These are phyloP conservation scores for Cryptococcus sp. DNA, from an alignment of 1,284 basidiomycete genomes.

Conservation along the genomic window DNA sequence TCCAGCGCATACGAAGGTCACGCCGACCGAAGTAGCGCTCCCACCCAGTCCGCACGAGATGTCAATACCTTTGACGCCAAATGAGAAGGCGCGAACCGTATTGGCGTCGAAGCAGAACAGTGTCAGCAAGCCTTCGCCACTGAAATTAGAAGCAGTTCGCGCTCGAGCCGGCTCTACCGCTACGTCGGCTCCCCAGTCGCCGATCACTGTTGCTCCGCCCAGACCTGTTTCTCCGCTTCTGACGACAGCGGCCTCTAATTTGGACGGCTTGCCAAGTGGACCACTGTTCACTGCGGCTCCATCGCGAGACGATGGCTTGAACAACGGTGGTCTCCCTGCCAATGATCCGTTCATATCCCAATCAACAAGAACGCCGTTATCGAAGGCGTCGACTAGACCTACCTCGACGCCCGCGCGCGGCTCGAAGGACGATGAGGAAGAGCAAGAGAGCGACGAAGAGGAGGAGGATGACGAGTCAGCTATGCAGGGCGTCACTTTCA, in stretches of 20 bases:
- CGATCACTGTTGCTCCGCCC: constrained; percentile 8
- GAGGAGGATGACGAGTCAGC: constrained; percentile 12
- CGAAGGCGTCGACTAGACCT: constrained; percentile 17
- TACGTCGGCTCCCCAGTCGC: constrained; percentile 4
- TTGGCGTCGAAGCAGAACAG: constrained; percentile 1
- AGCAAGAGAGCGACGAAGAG: constrained; percentile 2
- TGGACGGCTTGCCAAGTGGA: background rate
- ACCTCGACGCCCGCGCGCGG: background rate
- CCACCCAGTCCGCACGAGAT: constrained; percentile 24
- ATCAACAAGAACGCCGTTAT: constrained; percentile 3
- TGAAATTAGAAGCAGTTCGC: constrained; percentile 5
- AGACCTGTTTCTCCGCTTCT: constrained; percentile 17
- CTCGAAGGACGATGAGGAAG: constrained; percentile 10
- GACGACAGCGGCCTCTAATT: constrained; percentile 5
- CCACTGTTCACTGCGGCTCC: constrained; percentile 4
- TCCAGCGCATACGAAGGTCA: constrained; percentile 19
- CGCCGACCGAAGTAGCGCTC: constrained; percentile 15
- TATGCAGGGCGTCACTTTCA: constrained; percentile 12
- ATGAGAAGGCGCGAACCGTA: background rate
- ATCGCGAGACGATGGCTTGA: background rate
- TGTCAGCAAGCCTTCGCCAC: constrained; percentile 9
- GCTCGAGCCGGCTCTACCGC: constrained; percentile 6
- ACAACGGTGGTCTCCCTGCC: constrained; percentile 1
- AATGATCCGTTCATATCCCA: constrained; percentile 1
- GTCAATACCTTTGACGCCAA: constrained; percentile 26